phyloP scores from a whole-genome alignment of 2,329 filamentous ascomycete species.

The Trichophaea hybrida region DNA sequence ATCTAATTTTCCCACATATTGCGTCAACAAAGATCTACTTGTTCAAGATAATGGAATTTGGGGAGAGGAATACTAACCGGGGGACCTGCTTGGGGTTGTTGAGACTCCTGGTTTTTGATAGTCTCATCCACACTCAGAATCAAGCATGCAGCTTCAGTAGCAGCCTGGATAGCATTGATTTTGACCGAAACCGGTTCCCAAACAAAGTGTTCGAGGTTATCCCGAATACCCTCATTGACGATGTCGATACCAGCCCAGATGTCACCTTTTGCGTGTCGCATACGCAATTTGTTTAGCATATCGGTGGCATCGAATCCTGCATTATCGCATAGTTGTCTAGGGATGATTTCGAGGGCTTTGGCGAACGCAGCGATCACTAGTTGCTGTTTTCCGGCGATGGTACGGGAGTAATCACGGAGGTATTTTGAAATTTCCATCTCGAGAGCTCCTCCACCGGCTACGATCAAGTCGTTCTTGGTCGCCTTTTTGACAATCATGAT shows the following conservation, averaged over 20 bases:
- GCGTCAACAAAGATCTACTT: background rate
- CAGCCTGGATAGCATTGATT: conserved; percentile 91
- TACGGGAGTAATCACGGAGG: conserved; percentile 79
- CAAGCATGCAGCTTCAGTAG: conserved; percentile 86
- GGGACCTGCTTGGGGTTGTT: conserved; percentile 64
- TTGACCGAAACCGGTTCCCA: conserved; percentile 97
- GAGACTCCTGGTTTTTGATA: conserved; percentile 92
- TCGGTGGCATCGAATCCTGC: conserved; percentile 97
- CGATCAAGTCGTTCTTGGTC: conserved; percentile 85
- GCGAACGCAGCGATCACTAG: conserved; percentile 95
- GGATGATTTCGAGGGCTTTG: conserved; percentile 92
- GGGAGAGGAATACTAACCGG: conserved; percentile 32
- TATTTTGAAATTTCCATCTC: conserved; percentile 97
- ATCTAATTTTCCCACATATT: conserved; percentile 29
- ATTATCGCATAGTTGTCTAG: conserved; percentile 94
- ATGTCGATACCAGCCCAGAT: conserved; percentile 96
- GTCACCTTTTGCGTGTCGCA: conserved; percentile 87
- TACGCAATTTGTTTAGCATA: conserved; percentile 87
- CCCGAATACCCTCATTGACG: conserved; percentile 71
- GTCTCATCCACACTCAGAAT: conserved; percentile 97
- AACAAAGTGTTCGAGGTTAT: conserved; percentile 92
- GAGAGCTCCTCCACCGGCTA: conserved; percentile 81
- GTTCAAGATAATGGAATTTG: background rate
- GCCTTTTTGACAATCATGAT: conserved; percentile 99
- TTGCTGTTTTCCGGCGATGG: conserved; percentile 89